Conservation (phyloP, 2,329 filamentous ascomycete genomes). For the Fusarium camptoceras region DNA sequence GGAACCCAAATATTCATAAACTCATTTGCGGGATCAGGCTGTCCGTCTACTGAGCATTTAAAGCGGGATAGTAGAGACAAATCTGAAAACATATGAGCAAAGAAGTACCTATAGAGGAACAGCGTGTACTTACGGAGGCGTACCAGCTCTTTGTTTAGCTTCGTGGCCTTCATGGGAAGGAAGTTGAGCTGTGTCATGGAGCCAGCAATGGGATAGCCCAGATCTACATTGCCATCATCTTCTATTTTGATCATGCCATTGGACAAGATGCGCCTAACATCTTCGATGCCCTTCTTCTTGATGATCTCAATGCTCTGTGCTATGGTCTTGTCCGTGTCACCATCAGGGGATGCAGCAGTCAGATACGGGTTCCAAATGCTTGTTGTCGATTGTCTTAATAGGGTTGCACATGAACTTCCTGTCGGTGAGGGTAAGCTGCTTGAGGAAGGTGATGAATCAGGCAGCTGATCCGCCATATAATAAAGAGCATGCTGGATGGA, state of each 20-base stretch:
- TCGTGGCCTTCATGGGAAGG: constrained; percentile 57
- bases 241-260: constrained; percentile 39
- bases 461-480: constrained; percentile 46
- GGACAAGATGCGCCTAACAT: constrained; percentile 47
- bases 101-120: neutral
- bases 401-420: neutral
- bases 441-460: neutral
- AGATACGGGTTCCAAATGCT: constrained; percentile 45
- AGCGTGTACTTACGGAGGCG: constrained; percentile 56
- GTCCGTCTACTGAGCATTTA: constrained; percentile 63
- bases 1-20: constrained; percentile 63
- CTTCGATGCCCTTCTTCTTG: constrained; percentile 47
- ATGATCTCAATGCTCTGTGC: constrained; percentile 48
- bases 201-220: constrained; percentile 41
- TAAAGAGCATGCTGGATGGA: constrained; percentile 52
- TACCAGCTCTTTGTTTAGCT: constrained; percentile 61
- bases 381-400: neutral
- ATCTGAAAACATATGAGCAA: constrained; percentile 49
- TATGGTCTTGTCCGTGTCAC: constrained; percentile 46
- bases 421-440: neutral
- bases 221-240: constrained; percentile 27
- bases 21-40: constrained; percentile 56
- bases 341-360: constrained; percentile 42
- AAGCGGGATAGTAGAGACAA: constrained; percentile 63
- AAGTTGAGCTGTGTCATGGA: constrained; percentile 54